Conservation (phyloP, 345 rosid species). For the Adansonia digitata region DNA sequence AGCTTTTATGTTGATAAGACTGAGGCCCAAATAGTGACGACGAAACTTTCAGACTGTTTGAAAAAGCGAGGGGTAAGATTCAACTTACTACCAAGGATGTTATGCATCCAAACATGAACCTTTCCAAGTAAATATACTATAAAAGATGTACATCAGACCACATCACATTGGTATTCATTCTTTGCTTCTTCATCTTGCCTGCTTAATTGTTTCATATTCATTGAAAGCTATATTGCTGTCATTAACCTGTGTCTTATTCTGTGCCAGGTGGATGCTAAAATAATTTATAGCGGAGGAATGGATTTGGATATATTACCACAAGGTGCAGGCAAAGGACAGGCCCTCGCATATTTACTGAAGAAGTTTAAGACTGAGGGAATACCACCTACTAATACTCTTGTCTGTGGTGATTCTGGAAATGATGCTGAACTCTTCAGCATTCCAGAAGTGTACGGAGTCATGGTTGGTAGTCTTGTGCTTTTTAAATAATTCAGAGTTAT, state of each 20-base stretch:
- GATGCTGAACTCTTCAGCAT: slow-evolving; percentile 95
- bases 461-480: slow-evolving; percentile 48
- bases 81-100: neutral
- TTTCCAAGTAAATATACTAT: slow-evolving; percentile 2
- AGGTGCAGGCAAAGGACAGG: slow-evolving; percentile 99
- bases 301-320: slow-evolving; percentile 90
- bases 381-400: slow-evolving; percentile 76
- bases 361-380: slow-evolving; percentile 70
- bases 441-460: slow-evolving; percentile 86
- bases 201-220: neutral
- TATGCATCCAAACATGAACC: neutral
- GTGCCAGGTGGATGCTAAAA: slow-evolving; percentile 82
- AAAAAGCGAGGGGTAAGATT: slow-evolving; percentile 59
- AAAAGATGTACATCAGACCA: neutral
- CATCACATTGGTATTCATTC: neutral
- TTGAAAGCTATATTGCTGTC: neutral
- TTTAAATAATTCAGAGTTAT: slow-evolving; percentile 4
- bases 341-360: slow-evolving; percentile 76
- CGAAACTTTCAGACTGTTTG: slow-evolving; percentile 52
- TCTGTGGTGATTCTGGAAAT: slow-evolving; percentile 97
- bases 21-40: slow-evolving; percentile 64
- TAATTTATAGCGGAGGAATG: slow-evolving; percentile 91
- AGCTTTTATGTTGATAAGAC: slow-evolving; percentile 80
- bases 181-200: no score
- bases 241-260: neutral